These are phyloP conservation scores for Vitis labrusca DNA, from an alignment of 164 flowering plant species.

Conservation along the genomic window DNA sequence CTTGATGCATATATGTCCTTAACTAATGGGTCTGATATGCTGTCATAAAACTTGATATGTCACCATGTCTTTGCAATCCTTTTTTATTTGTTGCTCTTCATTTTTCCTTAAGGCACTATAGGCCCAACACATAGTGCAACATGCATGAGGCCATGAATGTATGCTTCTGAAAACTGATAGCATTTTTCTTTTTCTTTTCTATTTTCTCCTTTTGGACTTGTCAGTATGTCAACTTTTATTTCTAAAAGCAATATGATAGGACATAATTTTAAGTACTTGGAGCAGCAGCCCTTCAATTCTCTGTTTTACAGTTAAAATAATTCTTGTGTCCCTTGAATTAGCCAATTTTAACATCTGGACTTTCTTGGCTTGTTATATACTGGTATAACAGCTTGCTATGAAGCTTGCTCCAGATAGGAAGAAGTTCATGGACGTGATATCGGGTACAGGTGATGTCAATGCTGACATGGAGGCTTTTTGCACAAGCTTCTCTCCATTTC, in stretches of 20 bases:
- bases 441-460: constrained; percentile 55
- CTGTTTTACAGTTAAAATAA: background rate
- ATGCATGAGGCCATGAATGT: background rate
- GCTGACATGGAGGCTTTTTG: constrained; percentile 78
- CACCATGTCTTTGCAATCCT: too few species aligned
- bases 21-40: too few species aligned
- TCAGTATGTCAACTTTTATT: background rate
- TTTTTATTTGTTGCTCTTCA: too few species aligned
- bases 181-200: background rate
- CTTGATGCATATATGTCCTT: too few species aligned
- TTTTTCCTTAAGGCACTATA: too few species aligned
- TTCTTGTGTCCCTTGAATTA: background rate
- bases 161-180: background rate
- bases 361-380: constrained; percentile 1
- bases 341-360: background rate
- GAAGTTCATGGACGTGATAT: constrained; percentile 84
- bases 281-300: too few species aligned
- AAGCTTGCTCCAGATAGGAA: constrained; percentile 98
- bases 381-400: constrained; percentile 63
- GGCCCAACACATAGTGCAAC: background rate
- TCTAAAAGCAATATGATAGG: background rate
- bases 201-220: background rate
- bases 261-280: too few species aligned
- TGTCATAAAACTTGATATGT: too few species aligned
- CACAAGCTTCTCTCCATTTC: constrained; percentile 59